phyloP scores from a whole-genome alignment of 2,329 filamentous ascomycete genomes.

The Pseudocercospora cruenta region DNA sequence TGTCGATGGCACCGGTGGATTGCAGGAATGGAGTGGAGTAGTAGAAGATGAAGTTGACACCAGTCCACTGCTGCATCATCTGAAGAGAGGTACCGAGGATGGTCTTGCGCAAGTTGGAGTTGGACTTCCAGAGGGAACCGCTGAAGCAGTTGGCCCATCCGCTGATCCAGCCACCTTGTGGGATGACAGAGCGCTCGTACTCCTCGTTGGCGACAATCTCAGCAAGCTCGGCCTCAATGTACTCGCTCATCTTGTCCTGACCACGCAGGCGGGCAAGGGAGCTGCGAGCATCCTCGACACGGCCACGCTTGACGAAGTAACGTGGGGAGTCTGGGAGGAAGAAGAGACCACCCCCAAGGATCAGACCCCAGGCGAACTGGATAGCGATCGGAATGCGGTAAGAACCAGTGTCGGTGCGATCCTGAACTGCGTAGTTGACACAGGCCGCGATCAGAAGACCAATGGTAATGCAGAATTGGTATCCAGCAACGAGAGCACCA shows the following conservation, averaged over 20 bases:
- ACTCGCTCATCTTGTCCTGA: slow-evolving; percentile 72
- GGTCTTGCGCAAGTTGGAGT: slow-evolving; percentile 55
- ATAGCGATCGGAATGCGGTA: slow-evolving; percentile 82
- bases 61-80: slow-evolving; percentile 65
- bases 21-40: slow-evolving; percentile 81
- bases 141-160: slow-evolving; percentile 70
- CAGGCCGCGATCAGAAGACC: slow-evolving; percentile 69
- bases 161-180: slow-evolving; percentile 65
- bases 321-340: slow-evolving; percentile 83
- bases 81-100: slow-evolving; percentile 53
- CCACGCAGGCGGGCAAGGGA: slow-evolving; percentile 72
- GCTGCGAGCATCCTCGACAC: slow-evolving; percentile 65
- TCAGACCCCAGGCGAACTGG: slow-evolving; percentile 78
- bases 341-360: slow-evolving; percentile 72
- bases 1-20: slow-evolving; percentile 72
- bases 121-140: slow-evolving; percentile 55
- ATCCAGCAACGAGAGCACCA: slow-evolving; percentile 77
- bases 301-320: slow-evolving; percentile 79
- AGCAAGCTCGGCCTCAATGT: slow-evolving; percentile 75
- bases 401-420: slow-evolving; percentile 63
- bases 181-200: slow-evolving; percentile 74
- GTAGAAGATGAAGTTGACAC: slow-evolving; percentile 88
- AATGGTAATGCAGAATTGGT: slow-evolving; percentile 82
- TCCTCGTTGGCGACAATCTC: slow-evolving; percentile 90
- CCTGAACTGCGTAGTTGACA: slow-evolving; percentile 72